Conservation (phyloP, 1,284 basidiomycete species). For the Anthracocystis panici-leucophaei region DNA sequence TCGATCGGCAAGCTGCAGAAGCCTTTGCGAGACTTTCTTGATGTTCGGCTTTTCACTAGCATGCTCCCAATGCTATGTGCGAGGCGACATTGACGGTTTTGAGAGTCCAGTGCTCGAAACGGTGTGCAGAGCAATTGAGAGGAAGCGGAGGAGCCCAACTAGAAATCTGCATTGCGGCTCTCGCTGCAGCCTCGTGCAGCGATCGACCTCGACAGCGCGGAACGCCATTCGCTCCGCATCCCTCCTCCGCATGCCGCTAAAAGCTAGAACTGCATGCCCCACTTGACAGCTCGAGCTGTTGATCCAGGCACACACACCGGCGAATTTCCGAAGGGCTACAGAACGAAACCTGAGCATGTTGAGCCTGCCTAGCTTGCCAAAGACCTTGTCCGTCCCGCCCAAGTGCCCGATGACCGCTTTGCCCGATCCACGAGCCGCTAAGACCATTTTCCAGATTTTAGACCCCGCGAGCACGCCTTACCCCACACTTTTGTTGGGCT, state of each 20-base stretch:
- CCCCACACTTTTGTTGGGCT: conserved; percentile 9
- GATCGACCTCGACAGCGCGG: background rate
- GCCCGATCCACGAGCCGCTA: background rate
- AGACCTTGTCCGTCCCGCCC: too few relatives aligned
- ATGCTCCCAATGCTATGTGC: too few relatives aligned
- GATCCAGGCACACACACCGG: conserved; percentile 13
- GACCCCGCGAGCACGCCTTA: background rate
- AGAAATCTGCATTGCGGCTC: too few relatives aligned
- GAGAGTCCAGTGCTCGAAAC: too few relatives aligned
- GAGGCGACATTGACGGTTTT: too few relatives aligned
- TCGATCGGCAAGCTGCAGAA: too few relatives aligned
- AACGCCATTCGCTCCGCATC: background rate
- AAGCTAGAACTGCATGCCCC: background rate
- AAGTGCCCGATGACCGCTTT: background rate
- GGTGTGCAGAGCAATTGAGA: too few relatives aligned
- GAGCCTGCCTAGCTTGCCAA: background rate
- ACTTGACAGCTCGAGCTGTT: background rate
- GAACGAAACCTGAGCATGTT: too few relatives aligned
- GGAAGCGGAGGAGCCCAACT: too few relatives aligned
- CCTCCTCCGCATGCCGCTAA: conserved; percentile 1
- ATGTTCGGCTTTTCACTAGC: too few relatives aligned
- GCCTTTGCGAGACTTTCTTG: too few relatives aligned
- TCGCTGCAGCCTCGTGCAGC: conserved; percentile 5
- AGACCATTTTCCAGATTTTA: background rate
- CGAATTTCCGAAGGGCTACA: conserved; percentile 7